These are phyloP conservation scores for Platanthera guangdongensis DNA, from an alignment of 106 monocot species.

Conservation along the genomic window DNA sequence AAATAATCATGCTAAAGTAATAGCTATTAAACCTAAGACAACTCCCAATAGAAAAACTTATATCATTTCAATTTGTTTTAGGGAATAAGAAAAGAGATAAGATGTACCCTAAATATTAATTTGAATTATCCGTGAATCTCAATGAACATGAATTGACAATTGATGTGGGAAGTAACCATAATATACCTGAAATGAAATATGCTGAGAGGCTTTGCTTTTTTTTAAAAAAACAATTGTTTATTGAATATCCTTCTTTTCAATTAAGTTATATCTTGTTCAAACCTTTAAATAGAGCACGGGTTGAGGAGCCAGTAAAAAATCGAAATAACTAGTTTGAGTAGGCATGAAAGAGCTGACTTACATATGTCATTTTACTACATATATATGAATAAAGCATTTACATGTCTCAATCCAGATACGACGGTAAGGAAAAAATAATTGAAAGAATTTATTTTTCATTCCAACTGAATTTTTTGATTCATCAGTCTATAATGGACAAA, in stretches of 20 bases:
- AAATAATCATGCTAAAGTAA: background rate
- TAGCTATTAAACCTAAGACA: background rate
- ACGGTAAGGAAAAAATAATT: background rate
- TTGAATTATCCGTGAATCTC: too few relatives aligned
- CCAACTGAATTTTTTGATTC: too few relatives aligned
- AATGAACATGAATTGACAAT: too few relatives aligned
- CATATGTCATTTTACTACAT: background rate
- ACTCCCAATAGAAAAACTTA: background rate
- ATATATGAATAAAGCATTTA: too few relatives aligned
- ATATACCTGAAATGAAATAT: background rate
- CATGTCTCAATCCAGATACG: background rate
- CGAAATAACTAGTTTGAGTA: background rate
- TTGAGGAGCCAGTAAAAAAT: conserved; percentile 4
- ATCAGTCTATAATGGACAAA: too few relatives aligned
- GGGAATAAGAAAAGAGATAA: background rate
- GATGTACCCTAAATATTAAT: too few relatives aligned
- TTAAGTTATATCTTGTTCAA: conserved; percentile 6
- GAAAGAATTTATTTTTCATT: background rate
- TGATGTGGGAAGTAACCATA: background rate
- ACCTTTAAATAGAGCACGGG: background rate
- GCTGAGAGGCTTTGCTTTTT: background rate
- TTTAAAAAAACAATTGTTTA: background rate
- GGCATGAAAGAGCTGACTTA: background rate
- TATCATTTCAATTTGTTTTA: background rate
- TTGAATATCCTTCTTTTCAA: conserved; percentile 1